These are phyloP conservation scores for Stevia rebaudiana DNA, from an alignment of 140 eudicot species.

Conservation along the genomic window DNA sequence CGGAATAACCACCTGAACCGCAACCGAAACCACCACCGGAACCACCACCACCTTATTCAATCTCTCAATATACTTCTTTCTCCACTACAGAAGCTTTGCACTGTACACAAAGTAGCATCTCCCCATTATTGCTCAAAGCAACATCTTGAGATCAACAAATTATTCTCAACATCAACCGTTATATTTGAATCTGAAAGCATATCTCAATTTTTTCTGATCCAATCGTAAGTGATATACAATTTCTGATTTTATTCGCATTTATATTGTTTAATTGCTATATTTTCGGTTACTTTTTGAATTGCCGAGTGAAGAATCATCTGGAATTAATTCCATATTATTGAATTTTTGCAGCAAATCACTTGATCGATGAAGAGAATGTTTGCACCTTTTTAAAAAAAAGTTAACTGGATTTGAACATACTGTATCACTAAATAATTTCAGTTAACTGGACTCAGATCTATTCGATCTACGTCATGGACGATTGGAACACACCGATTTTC, in stretches of 20 bases:
- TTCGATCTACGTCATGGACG: conserved; percentile 86
- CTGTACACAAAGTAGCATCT: neutral
- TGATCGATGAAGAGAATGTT: conserved; percentile 19
- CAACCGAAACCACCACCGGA: neutral
- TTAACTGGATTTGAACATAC: conserved; percentile 17
- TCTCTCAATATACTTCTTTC: no score
- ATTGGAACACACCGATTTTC: conserved; percentile 74
- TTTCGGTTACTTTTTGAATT: neutral
- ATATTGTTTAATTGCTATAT: neutral
- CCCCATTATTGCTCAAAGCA: neutral
- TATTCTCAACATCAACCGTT: conserved; percentile 14
- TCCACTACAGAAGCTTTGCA: neutral
- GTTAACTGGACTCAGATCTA: conserved; percentile 98
- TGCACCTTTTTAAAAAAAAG: conserved; percentile 1
- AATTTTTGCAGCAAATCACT: conserved; percentile 22
- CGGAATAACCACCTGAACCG: no score
- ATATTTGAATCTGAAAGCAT: conserved; percentile 22
- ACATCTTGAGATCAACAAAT: conserved; percentile 8
- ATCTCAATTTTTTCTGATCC: conserved; percentile 2
- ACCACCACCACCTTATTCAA: no score
- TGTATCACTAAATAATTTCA: no score
- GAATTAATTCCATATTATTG: conserved; percentile 13
- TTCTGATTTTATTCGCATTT: conserved; percentile 1
- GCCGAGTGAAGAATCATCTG: neutral
- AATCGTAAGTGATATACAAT: conserved; percentile 16